Evolutionary conservation across 345 rosid species (phyloP).

Genomic region (Eutrema japonicum): DNA sequence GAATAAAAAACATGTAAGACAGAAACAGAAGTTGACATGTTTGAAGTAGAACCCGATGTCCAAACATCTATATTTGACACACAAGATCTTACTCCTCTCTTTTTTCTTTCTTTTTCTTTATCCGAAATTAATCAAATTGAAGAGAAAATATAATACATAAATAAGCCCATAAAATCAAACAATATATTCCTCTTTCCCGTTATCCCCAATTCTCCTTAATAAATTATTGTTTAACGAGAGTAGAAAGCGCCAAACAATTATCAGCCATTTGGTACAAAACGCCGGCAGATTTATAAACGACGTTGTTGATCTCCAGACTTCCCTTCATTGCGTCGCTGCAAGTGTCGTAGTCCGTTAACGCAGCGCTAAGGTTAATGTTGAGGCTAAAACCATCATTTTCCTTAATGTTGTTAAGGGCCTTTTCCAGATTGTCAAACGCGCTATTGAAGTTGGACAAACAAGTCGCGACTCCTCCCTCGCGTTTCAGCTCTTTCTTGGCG

Average conservation of each 20-base stretch:
- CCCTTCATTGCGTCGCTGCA: constrained; percentile 44
- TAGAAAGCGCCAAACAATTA: constrained; percentile 46
- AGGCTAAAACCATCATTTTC: constrained; percentile 42
- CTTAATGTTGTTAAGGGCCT: constrained; percentile 40
- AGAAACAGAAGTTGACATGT: constrained; percentile 21
- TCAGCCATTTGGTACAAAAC: constrained; percentile 46
- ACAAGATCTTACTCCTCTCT: not conserved
- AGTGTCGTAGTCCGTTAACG: constrained; percentile 40
- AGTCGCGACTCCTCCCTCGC: constrained; percentile 28
- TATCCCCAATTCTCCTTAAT: not conserved
- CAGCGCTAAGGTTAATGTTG: constrained; percentile 44
- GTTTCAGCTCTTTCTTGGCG: constrained; percentile 26
- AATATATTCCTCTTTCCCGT: not conserved
- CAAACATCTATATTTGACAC: constrained; percentile 24
- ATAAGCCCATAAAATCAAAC: constrained; percentile 9
- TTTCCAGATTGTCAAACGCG: constrained; percentile 40
- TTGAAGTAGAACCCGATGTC: constrained; percentile 30
- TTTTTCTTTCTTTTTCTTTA: not conserved
- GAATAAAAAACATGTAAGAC: constrained; percentile 2
- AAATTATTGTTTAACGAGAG: constrained; percentile 39
- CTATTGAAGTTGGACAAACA: constrained; percentile 41
- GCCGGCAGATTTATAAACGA: constrained; percentile 36
- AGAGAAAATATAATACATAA: constrained; percentile 9
- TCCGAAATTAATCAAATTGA: constrained; percentile 8
- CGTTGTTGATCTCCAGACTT: not conserved